Conservation (phyloP, 2,329 filamentous ascomycete genomes). For the Beauveria scarabaeidicola region DNA sequence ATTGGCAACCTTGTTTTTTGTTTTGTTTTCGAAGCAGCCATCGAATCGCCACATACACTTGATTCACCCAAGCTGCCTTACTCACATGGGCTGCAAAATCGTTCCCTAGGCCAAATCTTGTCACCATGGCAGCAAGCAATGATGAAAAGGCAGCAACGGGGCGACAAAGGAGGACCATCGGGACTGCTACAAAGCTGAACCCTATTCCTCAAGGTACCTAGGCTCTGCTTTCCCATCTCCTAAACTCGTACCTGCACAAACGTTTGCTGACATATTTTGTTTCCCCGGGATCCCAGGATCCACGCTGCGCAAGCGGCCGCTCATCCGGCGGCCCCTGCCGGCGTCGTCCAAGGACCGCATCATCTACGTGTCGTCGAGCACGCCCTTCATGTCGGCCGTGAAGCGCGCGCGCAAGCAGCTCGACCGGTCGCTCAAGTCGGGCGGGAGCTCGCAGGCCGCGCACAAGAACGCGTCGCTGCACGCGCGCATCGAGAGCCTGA, state of each 20-base stretch:
- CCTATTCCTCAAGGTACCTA: slow-evolving; percentile 27
- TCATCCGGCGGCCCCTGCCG: slow-evolving; percentile 32
- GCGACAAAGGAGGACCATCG: neutral
- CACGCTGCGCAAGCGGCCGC: slow-evolving; percentile 41
- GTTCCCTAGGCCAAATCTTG: neutral
- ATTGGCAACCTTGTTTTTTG: neutral
- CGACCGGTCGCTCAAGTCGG: slow-evolving; percentile 35
- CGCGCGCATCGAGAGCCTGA: slow-evolving; percentile 36
- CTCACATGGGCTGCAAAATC: neutral
- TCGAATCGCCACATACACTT: neutral
- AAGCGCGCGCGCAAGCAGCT: slow-evolving; percentile 58
- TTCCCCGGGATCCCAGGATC: slow-evolving; percentile 34
- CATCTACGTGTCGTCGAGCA: slow-evolving; percentile 57
- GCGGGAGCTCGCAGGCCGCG: slow-evolving; percentile 30
- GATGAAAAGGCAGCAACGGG: neutral
- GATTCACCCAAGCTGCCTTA: neutral
- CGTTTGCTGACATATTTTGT: slow-evolving; percentile 1
- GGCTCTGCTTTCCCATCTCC: neutral
- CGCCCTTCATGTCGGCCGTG: slow-evolving; percentile 60
- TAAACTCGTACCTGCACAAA: neutral
- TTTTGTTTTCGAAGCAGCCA: neutral
- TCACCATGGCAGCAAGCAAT: neutral
- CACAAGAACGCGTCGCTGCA: slow-evolving; percentile 39
- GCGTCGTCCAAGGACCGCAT: slow-evolving; percentile 35
- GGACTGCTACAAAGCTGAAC: slow-evolving; percentile 24